Base-by-base conservation (phyloP, 163 green algal species). In the Chlamydomonas reinhardtii region DNA sequence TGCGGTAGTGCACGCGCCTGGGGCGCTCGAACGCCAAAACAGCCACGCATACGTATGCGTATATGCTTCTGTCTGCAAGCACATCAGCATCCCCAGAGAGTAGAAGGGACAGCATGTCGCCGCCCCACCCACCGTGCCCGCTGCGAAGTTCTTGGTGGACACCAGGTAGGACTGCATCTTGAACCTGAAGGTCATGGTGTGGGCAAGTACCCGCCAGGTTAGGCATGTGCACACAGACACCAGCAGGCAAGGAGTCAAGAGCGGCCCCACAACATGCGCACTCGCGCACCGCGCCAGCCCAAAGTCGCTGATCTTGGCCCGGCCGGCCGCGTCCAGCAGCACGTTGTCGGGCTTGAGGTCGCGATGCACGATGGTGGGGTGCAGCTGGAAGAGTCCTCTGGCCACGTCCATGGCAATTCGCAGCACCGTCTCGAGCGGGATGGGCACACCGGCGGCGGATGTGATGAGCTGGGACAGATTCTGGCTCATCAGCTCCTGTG, bases 311-410 rank as follows among this genome's bases (percentile, higher is more conserved):
- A 87, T 85, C 59, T 83, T 78, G 37, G 68, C 80, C 15, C 24
- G 22, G 25, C 80, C 80, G 34, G 14, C 8, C 5, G 19, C 66
- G 32, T 80, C 80, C 29, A 87, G 12, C 80, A 87, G 56, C 69
- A 87, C 70, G n/a, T 87, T 87, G 69, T 79, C 80, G 29, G 80
- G 80, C 80, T 87, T 87, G 64, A 87, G 70, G 70, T 87, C 80
- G 14, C 39, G 76, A 37, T 76, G 70, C 70, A 76, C 70, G 35
- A 76, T 76, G 70, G 70, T 76, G 70, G 70, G 70, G 70, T 76
- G 70, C 70, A 76, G 70, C 70, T 54, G 35, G 70, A 61, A 76
- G 0, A 76, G 70, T 8, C 70, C 70, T 2, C 14, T 32, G 22
- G 70, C 70, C 12, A 76, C 22, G 70, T 76, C 70, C 24, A 76